Evolutionary conservation across 768 basidiomycete genomes (phyloP).

Genomic region (Kwoniella sp.): DNA sequence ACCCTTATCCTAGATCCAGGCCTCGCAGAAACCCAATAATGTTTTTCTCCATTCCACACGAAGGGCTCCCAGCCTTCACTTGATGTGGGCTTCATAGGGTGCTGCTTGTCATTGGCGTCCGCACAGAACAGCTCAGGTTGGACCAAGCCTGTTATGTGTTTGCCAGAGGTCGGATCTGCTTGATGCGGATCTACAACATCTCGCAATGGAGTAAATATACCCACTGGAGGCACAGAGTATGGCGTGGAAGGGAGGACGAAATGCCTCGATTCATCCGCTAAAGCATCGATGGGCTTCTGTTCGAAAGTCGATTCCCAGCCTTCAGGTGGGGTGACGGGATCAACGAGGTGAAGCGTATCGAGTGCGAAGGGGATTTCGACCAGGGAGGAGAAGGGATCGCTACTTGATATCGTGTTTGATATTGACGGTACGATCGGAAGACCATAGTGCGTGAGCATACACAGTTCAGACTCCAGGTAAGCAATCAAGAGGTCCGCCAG

Average conservation of each 20-base stretch:
- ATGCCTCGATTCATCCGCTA: conserved; percentile 35
- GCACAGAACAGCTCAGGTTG: conserved; percentile 54
- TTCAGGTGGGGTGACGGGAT: conserved; percentile 37
- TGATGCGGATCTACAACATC: conserved; percentile 44
- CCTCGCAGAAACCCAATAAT: conserved; percentile 48
- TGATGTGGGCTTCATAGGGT: conserved; percentile 47
- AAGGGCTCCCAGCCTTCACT: conserved; percentile 47
- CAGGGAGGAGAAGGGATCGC: conserved; percentile 27
- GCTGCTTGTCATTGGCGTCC: conserved; percentile 49
- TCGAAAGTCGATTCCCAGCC: conserved; percentile 50
- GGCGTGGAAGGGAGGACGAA: conserved; percentile 43
- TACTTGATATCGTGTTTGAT: conserved; percentile 32
- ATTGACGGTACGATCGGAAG: conserved; percentile 33
- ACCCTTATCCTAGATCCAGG: conserved; percentile 51
- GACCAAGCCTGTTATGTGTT: conserved; percentile 37
- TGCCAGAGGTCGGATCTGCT: conserved; percentile 34
- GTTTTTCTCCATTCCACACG: conserved; percentile 54
- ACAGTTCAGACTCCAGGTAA: conserved; percentile 52
- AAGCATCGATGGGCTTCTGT: conserved; percentile 23
- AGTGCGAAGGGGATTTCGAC: conserved; percentile 45
- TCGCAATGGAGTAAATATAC: conserved; percentile 46
- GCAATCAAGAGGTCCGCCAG: conserved; percentile 49
- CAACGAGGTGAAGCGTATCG: conserved; percentile 36
- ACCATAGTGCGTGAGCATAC: conserved; percentile 40
- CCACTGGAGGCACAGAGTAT: conserved; percentile 37